phyloP scores from a whole-genome alignment of 495 filamentous ascomycete species.

The Penicillium macrosclerotiorum region DNA sequence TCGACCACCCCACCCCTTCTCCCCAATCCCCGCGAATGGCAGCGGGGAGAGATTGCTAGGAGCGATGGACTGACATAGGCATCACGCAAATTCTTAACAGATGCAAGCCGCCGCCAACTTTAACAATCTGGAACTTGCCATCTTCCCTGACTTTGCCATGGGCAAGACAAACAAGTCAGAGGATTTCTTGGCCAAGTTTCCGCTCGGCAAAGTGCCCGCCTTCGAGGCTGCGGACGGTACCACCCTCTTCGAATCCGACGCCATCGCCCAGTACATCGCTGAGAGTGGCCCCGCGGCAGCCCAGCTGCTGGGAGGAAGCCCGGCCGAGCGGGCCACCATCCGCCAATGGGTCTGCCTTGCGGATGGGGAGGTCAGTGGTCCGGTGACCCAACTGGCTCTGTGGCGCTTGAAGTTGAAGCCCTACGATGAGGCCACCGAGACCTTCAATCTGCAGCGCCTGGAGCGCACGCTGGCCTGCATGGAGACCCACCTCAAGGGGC shows the following conservation, averaged over 20 bases:
- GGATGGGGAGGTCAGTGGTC: conserved; percentile 42
- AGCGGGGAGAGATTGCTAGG: too few species aligned
- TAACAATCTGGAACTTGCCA: conserved; percentile 47
- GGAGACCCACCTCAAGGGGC: conserved; percentile 39
- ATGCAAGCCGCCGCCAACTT: conserved; percentile 50
- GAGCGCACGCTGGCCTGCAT: conserved; percentile 38
- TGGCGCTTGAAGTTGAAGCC: conserved; percentile 27
- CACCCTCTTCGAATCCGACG: conserved; percentile 49
- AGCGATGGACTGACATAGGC: too few species aligned
- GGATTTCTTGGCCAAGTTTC: conserved; percentile 59
- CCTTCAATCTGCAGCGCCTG: conserved; percentile 18
- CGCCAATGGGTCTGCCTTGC: conserved; percentile 50
- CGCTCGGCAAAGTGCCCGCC: conserved; percentile 58
- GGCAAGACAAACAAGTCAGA: conserved; percentile 47
- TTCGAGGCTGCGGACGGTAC: conserved; percentile 54
- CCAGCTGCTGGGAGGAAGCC: conserved; percentile 50
- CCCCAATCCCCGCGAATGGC: too few species aligned
- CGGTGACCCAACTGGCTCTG: conserved; percentile 31
- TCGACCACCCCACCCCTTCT: neutral
- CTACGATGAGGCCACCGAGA: conserved; percentile 38
- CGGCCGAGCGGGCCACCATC: conserved; percentile 47
- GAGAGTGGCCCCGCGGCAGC: conserved; percentile 48
- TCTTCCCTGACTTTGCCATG: conserved; percentile 40
- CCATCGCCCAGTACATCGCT: conserved; percentile 55
- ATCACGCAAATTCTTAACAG: conserved; percentile 32